A percentile compares a stretch with the other conserved stretches of the same genome.
Conservation (phyloP, 768 basidiomycete species). For the Artomyces pyxidatus region DNA sequence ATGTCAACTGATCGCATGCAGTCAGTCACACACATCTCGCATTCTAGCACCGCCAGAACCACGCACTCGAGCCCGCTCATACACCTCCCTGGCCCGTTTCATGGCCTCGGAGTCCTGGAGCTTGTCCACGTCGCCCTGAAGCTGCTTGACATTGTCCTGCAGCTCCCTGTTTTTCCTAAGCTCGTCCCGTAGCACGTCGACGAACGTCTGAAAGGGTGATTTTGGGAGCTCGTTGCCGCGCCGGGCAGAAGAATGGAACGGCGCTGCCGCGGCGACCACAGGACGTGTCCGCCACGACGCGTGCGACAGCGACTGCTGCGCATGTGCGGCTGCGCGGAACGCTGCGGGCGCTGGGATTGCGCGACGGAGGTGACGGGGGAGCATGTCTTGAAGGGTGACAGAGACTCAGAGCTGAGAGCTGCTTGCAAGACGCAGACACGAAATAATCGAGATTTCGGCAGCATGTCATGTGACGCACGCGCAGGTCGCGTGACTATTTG, state of each 20-base stretch:
- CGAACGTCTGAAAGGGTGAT: slow-evolving; percentile 94
- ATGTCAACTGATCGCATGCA: slow-evolving; percentile 57
- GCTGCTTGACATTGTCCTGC: slow-evolving; percentile 94
- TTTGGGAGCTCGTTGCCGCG: slow-evolving; percentile 62
- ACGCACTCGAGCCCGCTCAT: slow-evolving; percentile 88
- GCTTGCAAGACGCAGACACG: not conserved
- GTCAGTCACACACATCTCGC: not conserved
- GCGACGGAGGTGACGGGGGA: slow-evolving; percentile 40
- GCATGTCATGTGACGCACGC: not conserved
- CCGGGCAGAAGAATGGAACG: slow-evolving; percentile 61
- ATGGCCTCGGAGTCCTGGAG: slow-evolving; percentile 95
- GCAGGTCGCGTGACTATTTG: not conserved
- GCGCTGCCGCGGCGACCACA: slow-evolving; percentile 10
- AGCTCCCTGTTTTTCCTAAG: slow-evolving; percentile 88
- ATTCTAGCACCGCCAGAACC: not conserved
- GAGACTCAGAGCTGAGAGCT: not conserved
- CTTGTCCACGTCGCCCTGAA: slow-evolving; percentile 97
- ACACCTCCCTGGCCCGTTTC: slow-evolving; percentile 85
- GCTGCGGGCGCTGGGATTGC: slow-evolving; percentile 24
- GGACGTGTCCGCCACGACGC: too few species aligned
- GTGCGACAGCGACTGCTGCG: too few species aligned
- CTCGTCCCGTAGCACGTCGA: slow-evolving; percentile 89
- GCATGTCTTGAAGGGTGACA: slow-evolving; percentile 24
- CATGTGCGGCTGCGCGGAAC: slow-evolving; percentile 19
- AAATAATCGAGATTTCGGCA: not conserved